Conservation (phyloP, 192 early-diverging fungal species). For the Podila minutissima region DNA sequence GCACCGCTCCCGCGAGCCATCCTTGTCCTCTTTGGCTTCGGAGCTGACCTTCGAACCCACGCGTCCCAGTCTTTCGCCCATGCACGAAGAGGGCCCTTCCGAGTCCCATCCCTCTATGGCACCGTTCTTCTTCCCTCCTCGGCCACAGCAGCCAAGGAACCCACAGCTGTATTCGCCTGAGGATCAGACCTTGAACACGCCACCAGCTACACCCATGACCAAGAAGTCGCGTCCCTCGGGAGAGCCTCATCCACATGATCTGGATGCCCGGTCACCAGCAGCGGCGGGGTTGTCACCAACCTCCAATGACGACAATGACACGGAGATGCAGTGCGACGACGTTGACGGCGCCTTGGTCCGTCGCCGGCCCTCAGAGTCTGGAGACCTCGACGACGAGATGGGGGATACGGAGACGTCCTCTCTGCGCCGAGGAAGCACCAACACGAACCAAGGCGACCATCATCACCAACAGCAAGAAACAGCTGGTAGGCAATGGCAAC, state of each 20-base stretch:
- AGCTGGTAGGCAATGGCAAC: constrained; percentile 46
- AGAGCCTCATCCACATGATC: neutral
- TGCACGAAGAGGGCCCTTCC: constrained; percentile 14
- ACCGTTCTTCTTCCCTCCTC: constrained; percentile 41
- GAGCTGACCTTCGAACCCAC: constrained; percentile 48
- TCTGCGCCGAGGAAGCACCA: neutral
- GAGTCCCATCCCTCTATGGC: constrained; percentile 19
- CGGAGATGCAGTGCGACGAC: constrained; percentile 35
- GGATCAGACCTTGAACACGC: constrained; percentile 8
- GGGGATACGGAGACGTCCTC: too few relatives aligned
- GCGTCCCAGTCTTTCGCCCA: constrained; percentile 28
- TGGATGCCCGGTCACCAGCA: neutral
- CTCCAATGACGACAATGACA: constrained; percentile 5
- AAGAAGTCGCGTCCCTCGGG: constrained; percentile 9
- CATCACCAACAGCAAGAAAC: constrained; percentile 16
- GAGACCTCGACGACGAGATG: too few relatives aligned
- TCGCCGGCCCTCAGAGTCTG: neutral
- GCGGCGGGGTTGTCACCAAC: neutral
- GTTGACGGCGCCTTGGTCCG: constrained; percentile 9
- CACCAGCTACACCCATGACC: constrained; percentile 21
- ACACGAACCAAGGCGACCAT: neutral
- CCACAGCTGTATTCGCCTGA: neutral
- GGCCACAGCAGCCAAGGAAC: neutral
- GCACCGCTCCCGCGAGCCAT: constrained; percentile 41
- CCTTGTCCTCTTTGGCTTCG: constrained; percentile 32